Conservation (phyloP, 495 filamentous ascomycete genomes). For the Penicillium verhagenii region DNA sequence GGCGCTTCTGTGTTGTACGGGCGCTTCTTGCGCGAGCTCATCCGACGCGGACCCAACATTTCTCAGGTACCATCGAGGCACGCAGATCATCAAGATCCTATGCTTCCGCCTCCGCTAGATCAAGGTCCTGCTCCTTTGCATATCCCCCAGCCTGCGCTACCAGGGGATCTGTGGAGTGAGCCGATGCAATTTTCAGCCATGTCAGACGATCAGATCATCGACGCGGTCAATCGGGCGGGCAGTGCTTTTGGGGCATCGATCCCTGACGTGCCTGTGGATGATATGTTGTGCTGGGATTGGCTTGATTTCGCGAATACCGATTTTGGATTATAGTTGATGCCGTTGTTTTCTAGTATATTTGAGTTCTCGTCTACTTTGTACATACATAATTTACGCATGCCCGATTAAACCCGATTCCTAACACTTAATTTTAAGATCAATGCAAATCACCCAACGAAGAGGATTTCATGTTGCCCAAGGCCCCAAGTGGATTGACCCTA, state of each 20-base stretch:
- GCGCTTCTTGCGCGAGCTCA: conserved; percentile 58
- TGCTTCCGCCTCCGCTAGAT: conserved; percentile 16
- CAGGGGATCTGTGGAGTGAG: conserved; percentile 45
- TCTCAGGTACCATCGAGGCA: background rate
- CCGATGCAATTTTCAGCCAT: conserved; percentile 65
- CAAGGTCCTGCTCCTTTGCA: conserved; percentile 13
- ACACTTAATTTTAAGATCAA: too few relatives aligned
- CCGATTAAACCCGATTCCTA: background rate
- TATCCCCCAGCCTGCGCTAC: conserved; percentile 16
- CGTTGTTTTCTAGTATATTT: background rate
- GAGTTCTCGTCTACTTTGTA: background rate
- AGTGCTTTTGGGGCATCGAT: conserved; percentile 54
- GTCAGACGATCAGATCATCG: conserved; percentile 63
- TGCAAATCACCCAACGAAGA: too few relatives aligned
- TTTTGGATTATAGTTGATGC: conserved; percentile 17
- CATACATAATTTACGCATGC: background rate
- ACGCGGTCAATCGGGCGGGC: conserved; percentile 59
- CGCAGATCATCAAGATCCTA: conserved; percentile 9
- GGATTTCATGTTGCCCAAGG: background rate
- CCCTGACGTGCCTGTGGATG: conserved; percentile 54
- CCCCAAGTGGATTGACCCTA: too few relatives aligned
- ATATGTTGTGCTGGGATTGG: conserved; percentile 58
- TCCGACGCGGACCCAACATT: conserved; percentile 38
- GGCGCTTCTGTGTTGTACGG: conserved; percentile 63
- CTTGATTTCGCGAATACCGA: conserved; percentile 56